These are phyloP conservation scores for Coemansia sp. DNA, from an alignment of 192 early-diverging fungal genomes.

Conservation along the genomic window DNA sequence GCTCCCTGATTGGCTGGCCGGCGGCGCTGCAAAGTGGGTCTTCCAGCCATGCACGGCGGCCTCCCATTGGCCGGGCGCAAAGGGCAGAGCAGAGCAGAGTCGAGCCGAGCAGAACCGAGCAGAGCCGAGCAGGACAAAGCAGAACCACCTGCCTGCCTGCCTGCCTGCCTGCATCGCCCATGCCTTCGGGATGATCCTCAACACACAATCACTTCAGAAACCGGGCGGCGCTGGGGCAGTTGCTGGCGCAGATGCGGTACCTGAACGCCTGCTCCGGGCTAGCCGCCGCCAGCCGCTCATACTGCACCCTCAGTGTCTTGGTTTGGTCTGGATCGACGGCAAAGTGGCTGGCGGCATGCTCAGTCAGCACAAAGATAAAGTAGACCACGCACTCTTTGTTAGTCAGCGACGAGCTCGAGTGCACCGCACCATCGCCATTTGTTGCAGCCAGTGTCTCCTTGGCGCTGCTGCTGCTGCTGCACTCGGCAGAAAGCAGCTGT, in stretches of 20 bases:
- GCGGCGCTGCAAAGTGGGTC: too few species aligned
- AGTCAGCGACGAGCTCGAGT: not conserved
- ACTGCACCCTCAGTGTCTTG: conserved; percentile 10
- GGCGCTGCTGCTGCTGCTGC: conserved; percentile 2
- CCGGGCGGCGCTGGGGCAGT: conserved; percentile 21
- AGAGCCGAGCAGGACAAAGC: too few species aligned
- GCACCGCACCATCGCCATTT: too few species aligned
- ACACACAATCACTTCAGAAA: conserved; percentile 7
- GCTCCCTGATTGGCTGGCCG: too few species aligned
- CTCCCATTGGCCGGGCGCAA: too few species aligned
- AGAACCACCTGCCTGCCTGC: too few species aligned
- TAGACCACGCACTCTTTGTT: conserved; percentile 26
- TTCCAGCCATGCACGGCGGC: too few species aligned
- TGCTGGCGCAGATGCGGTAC: conserved; percentile 23
- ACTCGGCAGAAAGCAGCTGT: conserved; percentile 10
- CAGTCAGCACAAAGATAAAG: conserved; percentile 22
- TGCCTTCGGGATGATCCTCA: too few species aligned
- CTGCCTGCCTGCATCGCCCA: too few species aligned
- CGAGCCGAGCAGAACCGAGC: too few species aligned
- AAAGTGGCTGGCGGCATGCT: conserved; percentile 29
- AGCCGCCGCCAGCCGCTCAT: conserved; percentile 14
- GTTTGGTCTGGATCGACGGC: conserved; percentile 15
- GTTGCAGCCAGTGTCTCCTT: too few species aligned
- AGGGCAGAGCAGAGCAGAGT: too few species aligned
- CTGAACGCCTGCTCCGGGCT: conserved; percentile 35